Conservation (phyloP, 495 filamentous ascomycete species). For the Pseudoneurospora amorphoporcata region DNA sequence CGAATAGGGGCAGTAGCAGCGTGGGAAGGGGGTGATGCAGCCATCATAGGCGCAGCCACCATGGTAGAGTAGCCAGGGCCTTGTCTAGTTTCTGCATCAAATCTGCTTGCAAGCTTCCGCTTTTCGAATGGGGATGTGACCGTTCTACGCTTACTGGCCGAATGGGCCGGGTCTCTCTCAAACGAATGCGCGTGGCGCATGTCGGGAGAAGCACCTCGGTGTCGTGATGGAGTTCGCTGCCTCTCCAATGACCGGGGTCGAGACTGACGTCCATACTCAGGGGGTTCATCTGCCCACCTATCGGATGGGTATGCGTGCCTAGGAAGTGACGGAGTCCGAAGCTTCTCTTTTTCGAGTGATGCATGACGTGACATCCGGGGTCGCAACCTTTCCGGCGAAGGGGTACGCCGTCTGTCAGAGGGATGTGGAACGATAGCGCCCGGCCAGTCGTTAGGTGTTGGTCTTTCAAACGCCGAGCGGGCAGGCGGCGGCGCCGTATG, state of each 20-base stretch:
- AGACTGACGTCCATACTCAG: neutral
- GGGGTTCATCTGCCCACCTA: neutral
- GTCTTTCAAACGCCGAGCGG: constrained; percentile 17
- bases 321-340: neutral
- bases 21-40: constrained; percentile 13
- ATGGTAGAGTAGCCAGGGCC: constrained; percentile 5
- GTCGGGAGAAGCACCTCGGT: constrained; percentile 2
- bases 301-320: neutral
- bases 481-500: constrained; percentile 23
- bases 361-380: constrained; percentile 1
- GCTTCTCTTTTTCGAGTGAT: constrained; percentile 5
- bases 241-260: constrained; percentile 7
- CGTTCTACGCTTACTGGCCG: neutral
- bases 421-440: constrained; percentile 8
- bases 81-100: constrained; percentile 29
- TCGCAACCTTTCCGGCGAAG: constrained; percentile 6
- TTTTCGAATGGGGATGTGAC: neutral
- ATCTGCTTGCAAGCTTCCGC: constrained; percentile 26
- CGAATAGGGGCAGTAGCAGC: constrained; percentile 12
- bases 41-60: constrained; percentile 7
- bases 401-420: constrained; percentile 12
- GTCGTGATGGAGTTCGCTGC: constrained; percentile 2
- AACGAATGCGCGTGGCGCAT: constrained; percentile 24
- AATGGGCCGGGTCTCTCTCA: constrained; percentile 22
- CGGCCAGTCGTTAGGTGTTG: constrained; percentile 11